These are phyloP conservation scores for Draba incana DNA, from an alignment of 345 rosid species.

Conservation along the genomic window DNA sequence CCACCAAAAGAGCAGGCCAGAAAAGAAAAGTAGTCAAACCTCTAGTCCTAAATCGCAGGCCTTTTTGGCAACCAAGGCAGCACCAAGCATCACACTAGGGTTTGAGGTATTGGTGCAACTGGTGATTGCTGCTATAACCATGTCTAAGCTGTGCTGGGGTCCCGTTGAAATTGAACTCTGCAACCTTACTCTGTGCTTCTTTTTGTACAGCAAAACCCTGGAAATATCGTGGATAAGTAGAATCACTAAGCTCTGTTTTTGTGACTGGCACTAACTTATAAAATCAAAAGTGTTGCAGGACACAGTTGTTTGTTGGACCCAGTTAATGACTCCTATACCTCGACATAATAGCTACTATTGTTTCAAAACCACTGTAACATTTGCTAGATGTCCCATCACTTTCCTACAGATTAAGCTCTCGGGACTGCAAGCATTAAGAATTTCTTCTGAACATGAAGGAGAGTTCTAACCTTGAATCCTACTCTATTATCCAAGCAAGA, in stretches of 20 bases:
- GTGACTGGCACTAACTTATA: background rate
- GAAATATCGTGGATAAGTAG: conserved; percentile 2
- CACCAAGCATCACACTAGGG: conserved; percentile 97
- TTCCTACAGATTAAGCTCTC: conserved; percentile 30
- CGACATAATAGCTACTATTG: conserved; percentile 9
- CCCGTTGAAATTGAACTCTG: conserved; percentile 65
- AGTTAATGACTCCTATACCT: conserved; percentile 1
- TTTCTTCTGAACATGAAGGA: conserved; percentile 1
- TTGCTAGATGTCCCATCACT: conserved; percentile 10
- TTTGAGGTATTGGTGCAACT: conserved; percentile 98
- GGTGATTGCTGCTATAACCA: conserved; percentile 95
- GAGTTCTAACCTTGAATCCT: conserved; percentile 77
- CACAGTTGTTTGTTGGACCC: background rate
- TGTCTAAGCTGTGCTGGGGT: conserved; percentile 73
- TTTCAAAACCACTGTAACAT: background rate
- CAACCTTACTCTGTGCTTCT: conserved; percentile 76
- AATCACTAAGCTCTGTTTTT: background rate
- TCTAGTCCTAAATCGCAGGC: conserved; percentile 88
- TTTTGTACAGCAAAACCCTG: conserved; percentile 88
- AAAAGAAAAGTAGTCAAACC: conserved; percentile 50
- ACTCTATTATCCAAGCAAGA: conserved; percentile 88
- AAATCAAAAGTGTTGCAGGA: conserved; percentile 11
- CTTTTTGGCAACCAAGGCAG: conserved; percentile 92
- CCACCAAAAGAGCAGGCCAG: background rate
- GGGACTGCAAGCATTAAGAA: conserved; percentile 8